These are phyloP conservation scores for Penicillium verrucosum DNA, from an alignment of 2,329 filamentous ascomycete species.

Conservation along the genomic window DNA sequence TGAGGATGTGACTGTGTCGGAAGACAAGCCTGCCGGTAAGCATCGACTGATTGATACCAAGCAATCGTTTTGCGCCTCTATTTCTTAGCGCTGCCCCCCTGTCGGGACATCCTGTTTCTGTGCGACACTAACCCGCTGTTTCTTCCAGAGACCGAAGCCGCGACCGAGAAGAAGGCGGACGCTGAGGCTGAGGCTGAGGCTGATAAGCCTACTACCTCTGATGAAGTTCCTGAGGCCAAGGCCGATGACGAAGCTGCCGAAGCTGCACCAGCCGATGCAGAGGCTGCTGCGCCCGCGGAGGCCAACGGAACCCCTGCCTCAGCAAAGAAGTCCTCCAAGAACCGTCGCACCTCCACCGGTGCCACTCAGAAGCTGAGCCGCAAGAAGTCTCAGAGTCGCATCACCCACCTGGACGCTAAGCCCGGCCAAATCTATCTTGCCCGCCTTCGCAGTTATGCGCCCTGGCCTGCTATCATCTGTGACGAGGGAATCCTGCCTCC, in stretches of 20 bases:
- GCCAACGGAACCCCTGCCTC: constrained; percentile 50
- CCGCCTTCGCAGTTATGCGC: constrained; percentile 88
- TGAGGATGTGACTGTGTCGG: constrained; percentile 21
- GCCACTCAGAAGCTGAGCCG: constrained; percentile 75
- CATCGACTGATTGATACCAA: neutral
- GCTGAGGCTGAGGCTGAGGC: constrained; percentile 27
- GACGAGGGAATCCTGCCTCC: constrained; percentile 91
- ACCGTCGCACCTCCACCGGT: constrained; percentile 69
- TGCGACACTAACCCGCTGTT: constrained; percentile 21
- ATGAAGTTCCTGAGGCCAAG: constrained; percentile 26
- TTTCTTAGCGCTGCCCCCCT: neutral
- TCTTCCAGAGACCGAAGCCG: constrained; percentile 17
- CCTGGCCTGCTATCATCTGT: constrained; percentile 91
- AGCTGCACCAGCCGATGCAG: constrained; percentile 22
- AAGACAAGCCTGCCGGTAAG: constrained; percentile 23
- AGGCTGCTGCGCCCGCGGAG: constrained; percentile 32
- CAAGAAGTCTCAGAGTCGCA: constrained; percentile 73
- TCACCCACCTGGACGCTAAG: constrained; percentile 73
- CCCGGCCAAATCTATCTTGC: constrained; percentile 91
- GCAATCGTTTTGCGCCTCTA: neutral
- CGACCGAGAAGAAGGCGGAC: constrained; percentile 29
- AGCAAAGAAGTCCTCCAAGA: constrained; percentile 51
- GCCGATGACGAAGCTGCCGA: constrained; percentile 23
- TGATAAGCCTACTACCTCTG: constrained; percentile 28
- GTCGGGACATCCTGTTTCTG: constrained; percentile 6